These are phyloP conservation scores for Malassezia vespertilionis DNA, from an alignment of 1,284 basidiomycete genomes.

Conservation along the genomic window DNA sequence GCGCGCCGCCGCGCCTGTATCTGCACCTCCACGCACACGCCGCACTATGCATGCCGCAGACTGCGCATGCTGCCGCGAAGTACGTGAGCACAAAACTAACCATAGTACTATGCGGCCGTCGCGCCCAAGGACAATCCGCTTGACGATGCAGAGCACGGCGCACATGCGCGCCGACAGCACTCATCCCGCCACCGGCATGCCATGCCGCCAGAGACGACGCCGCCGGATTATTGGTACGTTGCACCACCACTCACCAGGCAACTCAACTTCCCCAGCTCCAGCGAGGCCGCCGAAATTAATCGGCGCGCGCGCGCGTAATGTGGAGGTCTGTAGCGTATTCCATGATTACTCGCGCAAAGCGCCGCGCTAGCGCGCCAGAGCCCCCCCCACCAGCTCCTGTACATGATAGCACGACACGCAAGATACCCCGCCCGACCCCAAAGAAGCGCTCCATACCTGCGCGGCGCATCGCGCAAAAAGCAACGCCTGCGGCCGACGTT, in stretches of 20 bases:
- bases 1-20: neutral
- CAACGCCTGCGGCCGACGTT: conserved; percentile 11
- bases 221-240: conserved; percentile 17
- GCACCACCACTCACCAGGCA: conserved; percentile 4
- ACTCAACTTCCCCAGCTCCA: conserved; percentile 8
- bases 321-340: conserved; percentile 4
- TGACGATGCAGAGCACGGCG: neutral
- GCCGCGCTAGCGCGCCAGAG: too few species aligned
- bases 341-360: too few species aligned
- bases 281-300: neutral
- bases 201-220: conserved; percentile 5
- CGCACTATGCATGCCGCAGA: neutral
- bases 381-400: too few species aligned
- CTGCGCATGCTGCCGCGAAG: conserved; percentile 12
- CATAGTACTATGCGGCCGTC: conserved; percentile 7
- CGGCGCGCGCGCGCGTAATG: conserved; percentile 1
- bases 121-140: neutral
- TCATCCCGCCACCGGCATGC: conserved; percentile 2
- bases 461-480: neutral
- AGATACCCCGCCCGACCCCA: too few species aligned
- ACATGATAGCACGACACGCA: too few species aligned
- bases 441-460: too few species aligned
- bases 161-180: neutral
- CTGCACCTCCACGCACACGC: neutral
- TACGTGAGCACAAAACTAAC: neutral